Base-by-base conservation (phyloP, 208 protist genomes). In the Porcisia hertigi region DNA sequence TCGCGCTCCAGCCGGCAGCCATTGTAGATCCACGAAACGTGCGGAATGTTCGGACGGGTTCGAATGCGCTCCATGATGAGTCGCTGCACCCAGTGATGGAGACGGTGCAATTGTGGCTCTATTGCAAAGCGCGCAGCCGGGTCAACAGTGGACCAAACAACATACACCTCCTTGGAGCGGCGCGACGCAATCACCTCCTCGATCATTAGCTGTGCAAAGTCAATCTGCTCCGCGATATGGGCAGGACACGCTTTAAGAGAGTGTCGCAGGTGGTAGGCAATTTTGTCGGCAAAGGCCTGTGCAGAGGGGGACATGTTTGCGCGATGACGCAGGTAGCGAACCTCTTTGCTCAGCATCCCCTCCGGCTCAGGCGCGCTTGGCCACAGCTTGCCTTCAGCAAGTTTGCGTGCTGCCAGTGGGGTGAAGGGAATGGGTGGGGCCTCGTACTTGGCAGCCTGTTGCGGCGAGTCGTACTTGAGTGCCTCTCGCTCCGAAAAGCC, bases 101-200 rank as follows among this genome's bases (percentile, higher is more conserved):
- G 84, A 20, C 89, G 91, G 63, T 92, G 87, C 62, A 98, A 79
- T 49, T 91, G 82, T 20, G 94, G 92, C 86, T 98, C 94, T 36
- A 98, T 65, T 64, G 90, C 91, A 73, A 94, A 96, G 58, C 94
- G 90, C 16, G 92, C 89, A 0, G 76, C 88, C 0, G 90, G 88
- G 79, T 98, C 88, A n/a, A 98, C 91, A 3, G 94, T 98, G 34
- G 83, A 86, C 92, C 94, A 98, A 11, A 98, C 92, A 86, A 98
- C 94, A 79, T 98, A 98, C 72, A 98, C 82, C 74, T 92, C 70
- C 81, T 89, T 92, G n/a, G 91, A 96, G 14, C 92, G 89, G 3
- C 92, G 89, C 39, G 94, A 96, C 14, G 85, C 91, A 18, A 98
- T 43, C 18, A 96, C 92, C 75, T 96, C 90, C 65, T 96, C 88